Percentiles rank a stretch among this genome's conserved stretches.
These are phyloP conservation scores for Panaeolus cyanescens DNA, from an alignment of 768 basidiomycete species.

Conservation along the genomic window DNA sequence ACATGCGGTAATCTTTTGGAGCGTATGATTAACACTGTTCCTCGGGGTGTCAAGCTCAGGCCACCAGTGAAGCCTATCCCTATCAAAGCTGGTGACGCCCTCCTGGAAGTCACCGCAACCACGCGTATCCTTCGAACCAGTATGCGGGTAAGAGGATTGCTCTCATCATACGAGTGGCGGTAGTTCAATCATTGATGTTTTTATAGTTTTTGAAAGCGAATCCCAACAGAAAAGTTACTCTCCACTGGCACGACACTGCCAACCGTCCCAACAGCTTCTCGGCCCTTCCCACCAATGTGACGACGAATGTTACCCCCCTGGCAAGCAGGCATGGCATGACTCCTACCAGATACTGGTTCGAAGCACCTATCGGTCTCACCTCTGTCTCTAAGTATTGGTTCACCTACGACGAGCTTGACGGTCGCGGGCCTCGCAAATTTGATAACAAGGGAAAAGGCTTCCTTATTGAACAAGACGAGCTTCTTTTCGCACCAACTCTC, in stretches of 20 bases:
- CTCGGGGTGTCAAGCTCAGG: conserved; percentile 37
- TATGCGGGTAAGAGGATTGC: not conserved
- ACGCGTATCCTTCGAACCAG: not conserved
- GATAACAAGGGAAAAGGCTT: conserved; percentile 3
- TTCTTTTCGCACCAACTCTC: not conserved
- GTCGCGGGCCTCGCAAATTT: not conserved
- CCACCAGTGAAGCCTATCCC: not conserved
- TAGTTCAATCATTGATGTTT: not conserved
- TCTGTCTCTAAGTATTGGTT: conserved; percentile 7
- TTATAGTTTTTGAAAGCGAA: not conserved
- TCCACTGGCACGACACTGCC: not conserved
- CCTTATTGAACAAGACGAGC: not conserved
- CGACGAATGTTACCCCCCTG: not conserved
- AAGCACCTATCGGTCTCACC: not conserved
- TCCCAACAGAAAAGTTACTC: not conserved
- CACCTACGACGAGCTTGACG: not conserved
- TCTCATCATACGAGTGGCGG: too few relatives aligned
- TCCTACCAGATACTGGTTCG: conserved; percentile 4
- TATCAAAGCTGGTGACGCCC: not conserved
- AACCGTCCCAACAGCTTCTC: not conserved
- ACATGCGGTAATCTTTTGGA: conserved; percentile 41
- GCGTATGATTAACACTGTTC: conserved; percentile 52
- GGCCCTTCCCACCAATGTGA: not conserved
- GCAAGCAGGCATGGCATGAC: not conserved
- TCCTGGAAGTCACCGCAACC: not conserved